These are phyloP conservation scores for Mucor irregularis DNA, from an alignment of 371 early-diverging fungal genomes.

Conservation along the genomic window DNA sequence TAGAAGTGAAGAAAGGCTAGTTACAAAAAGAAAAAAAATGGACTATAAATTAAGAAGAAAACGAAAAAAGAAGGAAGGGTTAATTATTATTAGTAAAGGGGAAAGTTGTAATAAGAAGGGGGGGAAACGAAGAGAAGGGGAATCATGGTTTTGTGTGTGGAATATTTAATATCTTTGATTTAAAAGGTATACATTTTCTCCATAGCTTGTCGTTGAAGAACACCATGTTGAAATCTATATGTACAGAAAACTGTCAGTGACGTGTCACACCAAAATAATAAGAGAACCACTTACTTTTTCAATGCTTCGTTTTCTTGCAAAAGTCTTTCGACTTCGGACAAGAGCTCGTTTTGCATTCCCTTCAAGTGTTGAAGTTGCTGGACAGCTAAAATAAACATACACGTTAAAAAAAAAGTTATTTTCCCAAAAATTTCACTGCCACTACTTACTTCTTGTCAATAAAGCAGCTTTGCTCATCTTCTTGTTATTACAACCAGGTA, in stretches of 20 bases:
- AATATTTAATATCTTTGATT: too few relatives aligned
- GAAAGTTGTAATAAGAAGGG: background rate
- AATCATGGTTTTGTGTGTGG: constrained; percentile 3
- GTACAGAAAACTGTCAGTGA: background rate
- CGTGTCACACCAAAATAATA: background rate
- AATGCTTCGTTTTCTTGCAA: constrained; percentile 49
- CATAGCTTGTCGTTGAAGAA: constrained; percentile 53
- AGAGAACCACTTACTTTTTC: constrained; percentile 39
- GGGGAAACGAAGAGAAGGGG: background rate
- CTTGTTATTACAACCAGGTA: constrained; percentile 53
- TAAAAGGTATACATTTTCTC: constrained; percentile 53
- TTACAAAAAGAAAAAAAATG: background rate
- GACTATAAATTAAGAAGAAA: background rate
- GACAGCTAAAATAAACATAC: constrained; percentile 37
- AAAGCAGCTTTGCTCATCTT: constrained; percentile 62
- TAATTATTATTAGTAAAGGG: constrained; percentile 2
- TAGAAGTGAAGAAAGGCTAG: background rate
- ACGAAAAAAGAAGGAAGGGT: background rate
- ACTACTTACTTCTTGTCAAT: constrained; percentile 49
- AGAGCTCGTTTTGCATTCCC: constrained; percentile 43
- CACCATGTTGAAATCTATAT: constrained; percentile 48
- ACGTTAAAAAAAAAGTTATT: background rate
- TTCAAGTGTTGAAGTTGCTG: constrained; percentile 54
- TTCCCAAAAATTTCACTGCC: background rate
- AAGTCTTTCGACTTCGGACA: constrained; percentile 52